These are phyloP conservation scores for Phaeophleospora eucalypticola DNA, from an alignment of 2,329 filamentous ascomycete genomes.

Conservation along the genomic window DNA sequence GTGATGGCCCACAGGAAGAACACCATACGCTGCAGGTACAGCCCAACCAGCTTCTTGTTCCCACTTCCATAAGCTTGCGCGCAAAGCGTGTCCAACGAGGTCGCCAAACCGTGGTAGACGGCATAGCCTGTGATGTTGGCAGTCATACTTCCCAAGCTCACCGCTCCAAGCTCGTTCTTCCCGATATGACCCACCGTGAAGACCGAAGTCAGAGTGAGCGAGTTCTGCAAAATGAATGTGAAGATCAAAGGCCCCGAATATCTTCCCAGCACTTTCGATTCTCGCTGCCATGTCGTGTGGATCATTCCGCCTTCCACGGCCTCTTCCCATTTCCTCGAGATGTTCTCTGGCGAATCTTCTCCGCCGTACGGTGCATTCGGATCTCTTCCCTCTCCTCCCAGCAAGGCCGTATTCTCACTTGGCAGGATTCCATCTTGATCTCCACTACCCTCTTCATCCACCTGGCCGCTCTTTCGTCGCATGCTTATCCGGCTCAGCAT, in stretches of 20 bases:
- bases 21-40: conserved; percentile 78
- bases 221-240: conserved; percentile 49
- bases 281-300: conserved; percentile 85
- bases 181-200: conserved; percentile 50
- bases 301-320: conserved; percentile 78
- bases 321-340: conserved; percentile 77
- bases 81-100: conserved; percentile 86
- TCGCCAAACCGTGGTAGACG: conserved; percentile 64
- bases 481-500: conserved; percentile 14
- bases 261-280: conserved; percentile 69
- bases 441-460: conserved; percentile 20
- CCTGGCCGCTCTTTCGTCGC: conserved; percentile 30
- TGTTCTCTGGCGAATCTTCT: conserved; percentile 50
- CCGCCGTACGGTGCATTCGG: conserved; percentile 40
- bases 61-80: conserved; percentile 92
- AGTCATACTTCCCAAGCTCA: conserved; percentile 47
- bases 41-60: conserved; percentile 78
- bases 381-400: conserved; percentile 36
- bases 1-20: conserved; percentile 70
- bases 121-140: conserved; percentile 48
- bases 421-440: conserved; percentile 8
- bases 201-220: conserved; percentile 44
- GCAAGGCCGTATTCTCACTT: conserved; percentile 47
- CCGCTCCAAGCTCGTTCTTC: conserved; percentile 46
- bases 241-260: conserved; percentile 43